phyloP scores from a whole-genome alignment of 371 early-diverging fungal species.

The Syncephalastrum racemosum region DNA sequence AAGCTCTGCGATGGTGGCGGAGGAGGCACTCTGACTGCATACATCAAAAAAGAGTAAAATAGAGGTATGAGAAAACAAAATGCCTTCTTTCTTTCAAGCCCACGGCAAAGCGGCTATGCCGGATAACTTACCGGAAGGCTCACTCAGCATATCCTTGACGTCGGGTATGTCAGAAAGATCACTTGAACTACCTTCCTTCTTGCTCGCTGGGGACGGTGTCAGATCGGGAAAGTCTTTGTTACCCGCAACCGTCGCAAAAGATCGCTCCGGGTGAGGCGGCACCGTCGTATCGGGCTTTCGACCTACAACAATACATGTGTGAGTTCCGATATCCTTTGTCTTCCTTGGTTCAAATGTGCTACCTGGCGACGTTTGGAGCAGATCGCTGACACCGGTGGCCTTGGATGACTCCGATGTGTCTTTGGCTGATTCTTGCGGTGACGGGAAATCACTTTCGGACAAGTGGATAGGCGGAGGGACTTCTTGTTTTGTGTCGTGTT shows the following conservation, averaged over 20 bases:
- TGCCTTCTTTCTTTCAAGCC: neutral
- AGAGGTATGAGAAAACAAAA: no score
- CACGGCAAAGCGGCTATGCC: no score
- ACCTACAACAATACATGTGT: neutral
- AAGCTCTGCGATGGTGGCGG: slow-evolving; percentile 36
- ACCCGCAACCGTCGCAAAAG: slow-evolving; percentile 40
- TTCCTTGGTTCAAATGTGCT: slow-evolving; percentile 6
- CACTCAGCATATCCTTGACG: slow-evolving; percentile 41
- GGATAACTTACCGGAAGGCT: slow-evolving; percentile 21
- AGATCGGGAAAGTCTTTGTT: slow-evolving; percentile 38
- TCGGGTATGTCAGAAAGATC: slow-evolving; percentile 36
- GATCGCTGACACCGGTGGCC: slow-evolving; percentile 34
- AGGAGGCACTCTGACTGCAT: slow-evolving; percentile 33
- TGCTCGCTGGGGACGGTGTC: slow-evolving; percentile 11
- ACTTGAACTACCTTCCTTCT: neutral
- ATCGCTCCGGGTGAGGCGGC: slow-evolving; percentile 42
- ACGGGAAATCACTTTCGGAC: slow-evolving; percentile 31
- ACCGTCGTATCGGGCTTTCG: slow-evolving; percentile 16
- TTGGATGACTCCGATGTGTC: slow-evolving; percentile 8
- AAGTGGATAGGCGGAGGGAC: slow-evolving; percentile 2
- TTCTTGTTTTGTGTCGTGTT: neutral
- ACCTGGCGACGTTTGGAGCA: slow-evolving; percentile 11
- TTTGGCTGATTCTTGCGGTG: slow-evolving; percentile 24
- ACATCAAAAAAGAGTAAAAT: neutral
- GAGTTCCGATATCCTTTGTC: neutral